phyloP scores from a whole-genome alignment of 2,329 filamentous ascomycete species.

The Aspergillus sojae region DNA sequence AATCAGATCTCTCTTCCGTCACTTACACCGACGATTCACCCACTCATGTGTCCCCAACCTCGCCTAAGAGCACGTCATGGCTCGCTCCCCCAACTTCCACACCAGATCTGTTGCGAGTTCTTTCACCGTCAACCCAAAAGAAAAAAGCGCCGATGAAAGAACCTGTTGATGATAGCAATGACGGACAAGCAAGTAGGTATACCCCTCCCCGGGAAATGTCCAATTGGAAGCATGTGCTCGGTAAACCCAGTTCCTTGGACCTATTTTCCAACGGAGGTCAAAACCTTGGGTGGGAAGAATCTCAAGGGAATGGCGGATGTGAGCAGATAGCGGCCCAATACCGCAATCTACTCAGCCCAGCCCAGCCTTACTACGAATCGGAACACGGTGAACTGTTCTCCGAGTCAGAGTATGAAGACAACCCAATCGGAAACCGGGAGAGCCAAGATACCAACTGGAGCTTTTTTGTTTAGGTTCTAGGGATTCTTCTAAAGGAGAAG shows the following conservation, averaged over 20 bases:
- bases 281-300: background rate
- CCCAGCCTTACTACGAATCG: slow-evolving; percentile 9
- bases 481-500: background rate
- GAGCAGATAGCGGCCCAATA: slow-evolving; percentile 9
- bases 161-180: background rate
- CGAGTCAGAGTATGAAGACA: background rate
- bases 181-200: background rate
- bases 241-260: background rate
- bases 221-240: slow-evolving; percentile 9
- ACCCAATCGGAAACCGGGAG: too few relatives aligned
- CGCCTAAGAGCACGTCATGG: background rate
- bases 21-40: background rate
- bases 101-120: background rate
- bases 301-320: background rate
- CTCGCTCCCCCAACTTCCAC: background rate
- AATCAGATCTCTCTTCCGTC: background rate
- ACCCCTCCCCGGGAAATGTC: slow-evolving; percentile 1
- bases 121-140: background rate
- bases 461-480: background rate
- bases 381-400: slow-evolving; percentile 6
- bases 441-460: background rate
- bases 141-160: background rate
- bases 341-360: slow-evolving; percentile 4
- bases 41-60: background rate
- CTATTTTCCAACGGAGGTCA: background rate